phyloP scores from a whole-genome alignment of 345 rosid species.

The Geranium brycei region DNA sequence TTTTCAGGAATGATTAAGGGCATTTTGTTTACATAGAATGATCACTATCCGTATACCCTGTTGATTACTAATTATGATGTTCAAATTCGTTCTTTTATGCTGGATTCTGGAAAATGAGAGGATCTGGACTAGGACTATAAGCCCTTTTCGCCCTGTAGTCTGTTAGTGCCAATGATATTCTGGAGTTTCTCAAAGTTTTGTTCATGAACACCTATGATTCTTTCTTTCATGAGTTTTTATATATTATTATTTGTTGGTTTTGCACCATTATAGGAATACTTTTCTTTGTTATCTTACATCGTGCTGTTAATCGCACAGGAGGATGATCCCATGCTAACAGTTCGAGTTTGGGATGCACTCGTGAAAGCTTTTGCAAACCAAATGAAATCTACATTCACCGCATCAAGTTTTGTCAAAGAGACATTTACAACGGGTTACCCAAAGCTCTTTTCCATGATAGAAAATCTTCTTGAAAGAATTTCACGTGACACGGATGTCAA shows the following conservation, averaged over 20 bases:
- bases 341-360: constrained; percentile 91
- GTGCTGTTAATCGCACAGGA: constrained; percentile 33
- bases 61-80: too few species aligned
- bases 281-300: constrained; percentile 15
- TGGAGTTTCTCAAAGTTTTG: too few species aligned
- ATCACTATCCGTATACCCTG: too few species aligned
- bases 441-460: constrained; percentile 68
- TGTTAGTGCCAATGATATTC: too few species aligned
- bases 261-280: constrained; percentile 8
- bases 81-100: too few species aligned
- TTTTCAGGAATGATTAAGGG: too few species aligned
- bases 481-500: constrained; percentile 71
- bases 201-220: too few species aligned
- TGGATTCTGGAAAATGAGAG: too few species aligned
- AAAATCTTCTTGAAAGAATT: constrained; percentile 81
- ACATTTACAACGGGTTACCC: constrained; percentile 87
- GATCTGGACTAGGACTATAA: too few species aligned
- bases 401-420: constrained; percentile 96
- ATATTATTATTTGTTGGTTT: not conserved
- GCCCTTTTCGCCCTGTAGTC: too few species aligned
- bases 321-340: constrained; percentile 69
- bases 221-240: not conserved
- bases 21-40: too few species aligned
- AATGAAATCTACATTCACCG: constrained; percentile 91
- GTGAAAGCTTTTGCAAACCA: constrained; percentile 83